Base-by-base conservation (phyloP, 2,329 filamentous ascomycete species). In the Exophiala xenobiotica region DNA sequence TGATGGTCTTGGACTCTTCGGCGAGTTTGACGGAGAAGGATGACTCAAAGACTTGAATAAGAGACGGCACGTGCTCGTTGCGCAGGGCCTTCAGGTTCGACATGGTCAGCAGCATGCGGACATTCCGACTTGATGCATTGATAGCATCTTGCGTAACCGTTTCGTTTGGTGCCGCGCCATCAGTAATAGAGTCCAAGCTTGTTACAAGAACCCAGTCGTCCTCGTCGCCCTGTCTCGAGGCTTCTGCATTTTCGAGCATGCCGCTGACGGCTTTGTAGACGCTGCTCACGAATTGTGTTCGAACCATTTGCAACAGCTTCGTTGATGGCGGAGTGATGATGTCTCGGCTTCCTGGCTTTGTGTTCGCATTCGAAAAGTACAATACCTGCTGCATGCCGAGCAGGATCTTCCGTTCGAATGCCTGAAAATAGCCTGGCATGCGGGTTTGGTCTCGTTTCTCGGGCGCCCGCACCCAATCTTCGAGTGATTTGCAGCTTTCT, bases 171-270 rank as follows among this genome's bases (percentile, higher is more conserved):
- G 71, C 67, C 22, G 62, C 60, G 9, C 64, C 55, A 5, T 52
- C 44, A 11, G 38, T 31, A 31, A 56, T 38, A 11, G 53, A 39
- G 35, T 41, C 66, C 61, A 48, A 63, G 38, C 63, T 74, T 70
- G 56, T 48, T 11, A 80, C 75, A 26, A 78, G 68, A 49, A 78
- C 76, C 64, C 76, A 74, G 51, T 78, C 75, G 51, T 76, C 75
- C 18, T 73, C 72, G 39, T 86, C 83, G 1, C 81, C 74, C 60
- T 82, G 83, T 60, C 84, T 81, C 11, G 85, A 80, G 51, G 83
- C 83, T 70, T 97, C 90, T 2, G 93, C 92, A 68, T 96, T 97
- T 70, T 97, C 93, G 1, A 99, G 90, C 83, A 99, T 92, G 18
- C 92, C 93, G 63, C 89, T 95, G 29, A 99, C 74, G 5, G 90